These are phyloP conservation scores for Syzygium oleosum DNA, from an alignment of 345 rosid genomes.

Conservation along the genomic window DNA sequence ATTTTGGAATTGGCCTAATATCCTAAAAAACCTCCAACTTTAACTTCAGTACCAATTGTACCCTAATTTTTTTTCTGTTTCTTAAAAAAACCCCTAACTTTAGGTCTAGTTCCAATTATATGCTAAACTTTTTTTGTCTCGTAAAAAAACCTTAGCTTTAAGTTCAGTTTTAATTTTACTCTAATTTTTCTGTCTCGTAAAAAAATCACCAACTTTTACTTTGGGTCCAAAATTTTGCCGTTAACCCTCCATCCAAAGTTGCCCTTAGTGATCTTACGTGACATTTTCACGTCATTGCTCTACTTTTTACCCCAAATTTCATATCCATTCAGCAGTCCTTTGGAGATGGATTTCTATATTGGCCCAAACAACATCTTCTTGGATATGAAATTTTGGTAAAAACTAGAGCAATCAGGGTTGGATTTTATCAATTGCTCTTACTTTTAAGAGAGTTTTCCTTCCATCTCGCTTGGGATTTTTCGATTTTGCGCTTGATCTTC, in stretches of 20 bases:
- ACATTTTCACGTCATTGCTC: neutral
- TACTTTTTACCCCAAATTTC: neutral
- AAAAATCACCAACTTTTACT: no score
- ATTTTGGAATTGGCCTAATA: neutral
- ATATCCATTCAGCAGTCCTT: neutral
- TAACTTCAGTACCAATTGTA: neutral
- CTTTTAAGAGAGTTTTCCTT: no score
- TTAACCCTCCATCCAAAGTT: neutral
- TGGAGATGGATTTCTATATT: neutral
- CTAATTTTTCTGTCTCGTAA: no score
- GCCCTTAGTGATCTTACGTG: neutral
- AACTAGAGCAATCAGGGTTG: neutral
- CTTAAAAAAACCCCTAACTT: no score
- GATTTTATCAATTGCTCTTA: neutral
- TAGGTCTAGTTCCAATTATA: no score
- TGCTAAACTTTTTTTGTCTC: no score
- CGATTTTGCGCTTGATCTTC: rapidly evolving
- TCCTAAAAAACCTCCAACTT: neutral
- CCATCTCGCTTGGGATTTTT: no score
- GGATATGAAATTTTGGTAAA: neutral
- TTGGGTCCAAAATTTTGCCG: neutral
- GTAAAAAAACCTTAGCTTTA: no score
- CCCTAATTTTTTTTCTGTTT: no score
- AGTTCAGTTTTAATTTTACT: rapidly evolving
- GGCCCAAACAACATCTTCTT: neutral